phyloP scores from a whole-genome alignment of 345 rosid species.

The Laguncularia racemosa region DNA sequence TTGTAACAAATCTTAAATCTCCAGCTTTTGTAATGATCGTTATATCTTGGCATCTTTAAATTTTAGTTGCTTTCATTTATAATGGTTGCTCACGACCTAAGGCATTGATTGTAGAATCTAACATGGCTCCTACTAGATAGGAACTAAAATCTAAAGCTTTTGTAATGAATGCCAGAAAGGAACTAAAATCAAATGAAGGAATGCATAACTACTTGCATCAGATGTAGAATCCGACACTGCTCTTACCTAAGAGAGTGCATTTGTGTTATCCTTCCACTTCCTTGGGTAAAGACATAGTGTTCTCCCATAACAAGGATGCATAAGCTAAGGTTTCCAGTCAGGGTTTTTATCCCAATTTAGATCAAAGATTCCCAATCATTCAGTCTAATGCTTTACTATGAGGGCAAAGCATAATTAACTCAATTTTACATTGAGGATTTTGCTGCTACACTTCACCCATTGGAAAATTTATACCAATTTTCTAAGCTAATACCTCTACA shows the following conservation, averaged over 20 bases:
- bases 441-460: slow-evolving; percentile 23
- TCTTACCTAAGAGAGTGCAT: slow-evolving; percentile 36
- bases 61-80: too few species aligned
- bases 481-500: slow-evolving; percentile 28
- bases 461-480: slow-evolving; percentile 39
- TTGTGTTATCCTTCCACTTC: slow-evolving; percentile 78
- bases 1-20: too few species aligned
- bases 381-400: slow-evolving; percentile 21
- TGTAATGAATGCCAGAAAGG: too few species aligned
- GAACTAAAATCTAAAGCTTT: too few species aligned
- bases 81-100: too few species aligned
- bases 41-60: too few species aligned
- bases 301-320: slow-evolving; percentile 47
- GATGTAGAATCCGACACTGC: slow-evolving; percentile 36
- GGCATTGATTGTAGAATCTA: too few species aligned
- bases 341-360: slow-evolving; percentile 26
- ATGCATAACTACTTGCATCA: too few species aligned
- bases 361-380: slow-evolving; percentile 24
- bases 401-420: slow-evolving; percentile 41
- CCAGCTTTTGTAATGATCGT: too few species aligned
- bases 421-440: slow-evolving; percentile 45
- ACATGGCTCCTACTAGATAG: too few species aligned
- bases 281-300: slow-evolving; percentile 38
- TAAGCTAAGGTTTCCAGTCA: slow-evolving; percentile 38
- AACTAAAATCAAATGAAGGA: too few species aligned